phyloP scores from a whole-genome alignment of 805 yeast genomes.

The Candida berthetii region DNA sequence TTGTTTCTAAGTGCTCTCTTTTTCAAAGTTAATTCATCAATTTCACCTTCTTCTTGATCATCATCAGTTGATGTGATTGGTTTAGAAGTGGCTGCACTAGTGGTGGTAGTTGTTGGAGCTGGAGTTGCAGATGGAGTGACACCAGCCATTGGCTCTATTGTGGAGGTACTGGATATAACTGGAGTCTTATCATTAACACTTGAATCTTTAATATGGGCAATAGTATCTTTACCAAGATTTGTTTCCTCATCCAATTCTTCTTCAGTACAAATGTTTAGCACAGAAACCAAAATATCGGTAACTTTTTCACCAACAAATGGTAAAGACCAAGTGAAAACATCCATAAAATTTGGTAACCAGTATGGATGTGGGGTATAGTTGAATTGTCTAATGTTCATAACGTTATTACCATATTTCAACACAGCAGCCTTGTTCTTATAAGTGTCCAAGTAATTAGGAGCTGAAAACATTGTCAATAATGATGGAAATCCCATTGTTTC shows the following conservation, averaged over 20 bases:
- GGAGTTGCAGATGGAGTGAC: too few relatives aligned
- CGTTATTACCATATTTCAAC: conserved; percentile 82
- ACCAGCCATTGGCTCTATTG: conserved; percentile 1
- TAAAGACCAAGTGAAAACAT: conserved; percentile 93
- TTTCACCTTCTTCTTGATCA: conserved; percentile 18
- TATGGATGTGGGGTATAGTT: conserved; percentile 92
- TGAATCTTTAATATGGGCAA: conserved; percentile 4
- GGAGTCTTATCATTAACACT: conserved; percentile 2
- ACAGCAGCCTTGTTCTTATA: conserved; percentile 96
- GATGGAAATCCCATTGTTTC: conserved; percentile 84
- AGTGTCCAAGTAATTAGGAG: conserved; percentile 90
- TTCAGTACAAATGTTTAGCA: conserved; percentile 90
- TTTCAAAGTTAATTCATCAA: conserved; percentile 23
- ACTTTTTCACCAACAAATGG: conserved; percentile 97
- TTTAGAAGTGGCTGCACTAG: background rate
- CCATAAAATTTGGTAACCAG: conserved; percentile 96
- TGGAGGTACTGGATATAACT: too few relatives aligned
- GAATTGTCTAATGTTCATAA: conserved; percentile 93
- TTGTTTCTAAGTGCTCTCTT: conserved; percentile 70
- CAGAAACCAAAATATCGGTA: conserved; percentile 86
- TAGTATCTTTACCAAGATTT: conserved; percentile 29
- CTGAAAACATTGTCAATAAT: conserved; percentile 85
- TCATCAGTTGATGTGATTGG: conserved; percentile 19
- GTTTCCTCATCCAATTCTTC: conserved; percentile 84
- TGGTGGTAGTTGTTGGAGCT: conserved; percentile 1